Base-by-base conservation (phyloP, 148 eudicot species). In the Persicaria maculosa region DNA sequence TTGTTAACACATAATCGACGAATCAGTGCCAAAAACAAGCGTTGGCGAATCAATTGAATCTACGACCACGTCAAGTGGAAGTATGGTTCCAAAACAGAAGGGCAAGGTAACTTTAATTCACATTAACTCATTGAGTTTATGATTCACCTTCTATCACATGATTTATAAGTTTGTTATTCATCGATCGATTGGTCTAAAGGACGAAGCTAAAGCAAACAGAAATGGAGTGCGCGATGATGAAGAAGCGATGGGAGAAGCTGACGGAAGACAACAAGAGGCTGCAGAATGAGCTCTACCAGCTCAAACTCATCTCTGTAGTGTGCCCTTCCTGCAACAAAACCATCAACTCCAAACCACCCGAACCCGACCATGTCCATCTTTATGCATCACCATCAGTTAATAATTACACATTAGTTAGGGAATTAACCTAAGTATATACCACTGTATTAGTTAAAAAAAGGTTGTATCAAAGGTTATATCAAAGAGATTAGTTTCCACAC, bases 11-110 rank as follows among this genome's bases (percentile, higher is more conserved):
- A n/a, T 9, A 17, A 68, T 57, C 7, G 9, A 20, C 69, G 52
- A 53, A 31, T 31, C 90, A 92, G 97, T 87, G 86, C 64, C 96
- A 90, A 86, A 92, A 92, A 74, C 90, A 90, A 79, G 91, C 83
- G 1, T 78, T 92, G n/a, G 97, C 97, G 11, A 79, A 84, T 45
- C 76, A 84, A 77, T 76, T 92, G 78, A 87, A 83, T 74, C 82
- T 92, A 15, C 82, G 90, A 82, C 96, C 97, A 0, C 89, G 97
- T n/a, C 97, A 92, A 82, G 89, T 92, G 1, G 97, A 92, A 80
- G 97, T 92, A 17, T 92, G 97, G 97, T 92, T 92, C 76, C 97
- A 92, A 67, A 92, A 92, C 73, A 82, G 96, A 44, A 82, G 97
- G 77, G 97, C 97, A 31, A 88, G 97, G 86, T 80, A 70, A 31